Base-by-base conservation (phyloP, 345 rosid genomes). In the Raphanus sativus region DNA sequence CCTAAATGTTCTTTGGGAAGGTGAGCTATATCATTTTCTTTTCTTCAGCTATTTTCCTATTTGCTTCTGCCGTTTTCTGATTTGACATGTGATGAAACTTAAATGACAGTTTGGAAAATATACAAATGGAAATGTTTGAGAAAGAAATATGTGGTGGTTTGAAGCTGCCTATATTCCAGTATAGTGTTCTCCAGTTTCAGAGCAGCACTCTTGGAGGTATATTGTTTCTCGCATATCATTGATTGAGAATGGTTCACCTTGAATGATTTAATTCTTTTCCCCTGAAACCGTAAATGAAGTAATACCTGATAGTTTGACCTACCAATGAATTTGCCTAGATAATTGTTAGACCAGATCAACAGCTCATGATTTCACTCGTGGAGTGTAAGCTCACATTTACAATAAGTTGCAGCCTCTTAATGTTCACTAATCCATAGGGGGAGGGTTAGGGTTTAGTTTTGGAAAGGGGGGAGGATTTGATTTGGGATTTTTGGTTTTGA, bases 91-190 rank as follows among this genome's bases (percentile, higher is more conserved):
- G 79, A 82, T 82, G 85, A 76, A 81, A 84, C 86, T 11, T 85
- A 76, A 83, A 83, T 89, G 85, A 84, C 98, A 95, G 99, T 88
- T 84, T 92, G 90, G 99, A 92, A 89, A 87, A 86, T 81, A 85
- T 86, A 85, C 99, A 95, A 85, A 89, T 84, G 74, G 86, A 86
- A 66, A 65, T 90, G 69, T 88, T 95, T 86, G 87, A 85, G 84
- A 87, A 87, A 80, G 90, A 92, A 81, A 80, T 95, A 68, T 91
- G 87, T 63, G 80, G 94, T 58, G 92, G 97, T 75, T 70, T 83
- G 42, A 85, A 83, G 77, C 67, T 83, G 63, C 84, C 87, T 87
- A 81, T 92, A 76, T 90, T 83, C 82, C 97, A 89, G 72, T 89
- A 90, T 77, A 83, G 86, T 11, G 83, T 92, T 87, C 84, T 92